Evolutionary conservation across 106 monocot species (phyloP).

Genomic region (Chionographis japonica): DNA sequence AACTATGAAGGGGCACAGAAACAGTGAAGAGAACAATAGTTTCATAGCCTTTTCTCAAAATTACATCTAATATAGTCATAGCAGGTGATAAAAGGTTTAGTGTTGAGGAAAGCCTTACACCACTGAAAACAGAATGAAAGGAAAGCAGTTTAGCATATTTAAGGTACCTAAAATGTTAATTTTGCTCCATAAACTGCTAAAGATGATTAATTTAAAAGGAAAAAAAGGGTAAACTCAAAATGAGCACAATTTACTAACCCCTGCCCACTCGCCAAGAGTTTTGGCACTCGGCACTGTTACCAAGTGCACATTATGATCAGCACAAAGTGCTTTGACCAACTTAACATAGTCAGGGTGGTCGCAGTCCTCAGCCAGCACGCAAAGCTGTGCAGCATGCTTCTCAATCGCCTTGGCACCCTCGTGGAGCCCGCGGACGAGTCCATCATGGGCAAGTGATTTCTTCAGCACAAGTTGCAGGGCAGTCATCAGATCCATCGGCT

Average conservation of each 20-base stretch:
- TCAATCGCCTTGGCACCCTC: conserved; percentile 65
- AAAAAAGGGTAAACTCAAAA: too few relatives aligned
- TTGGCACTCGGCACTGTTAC: conserved; percentile 71
- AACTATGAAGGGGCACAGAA: too few relatives aligned
- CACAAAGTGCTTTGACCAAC: conserved; percentile 73
- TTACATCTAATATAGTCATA: neutral
- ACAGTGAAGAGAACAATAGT: too few relatives aligned
- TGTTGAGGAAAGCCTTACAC: neutral
- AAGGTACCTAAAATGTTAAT: too few relatives aligned
- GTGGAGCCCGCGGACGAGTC: conserved; percentile 55
- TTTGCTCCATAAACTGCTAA: too few relatives aligned
- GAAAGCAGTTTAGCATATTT: conserved; percentile 1
- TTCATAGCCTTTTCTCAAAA: too few relatives aligned
- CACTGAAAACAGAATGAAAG: neutral
- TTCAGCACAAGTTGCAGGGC: conserved; percentile 65
- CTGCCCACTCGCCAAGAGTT: conserved; percentile 81
- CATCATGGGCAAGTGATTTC: conserved; percentile 61
- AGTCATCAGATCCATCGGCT: conserved; percentile 76
- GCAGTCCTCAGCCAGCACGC: conserved; percentile 76
- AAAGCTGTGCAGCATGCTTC: conserved; percentile 67
- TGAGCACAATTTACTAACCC: conserved; percentile 35
- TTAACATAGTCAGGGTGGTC: conserved; percentile 85
- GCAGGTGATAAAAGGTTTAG: neutral
- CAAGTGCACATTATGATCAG: conserved; percentile 77
- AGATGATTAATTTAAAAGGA: too few relatives aligned